Evolutionary conservation across 345 rosid species (phyloP), one percentile per base, ranked within the genome.

Genomic region (Aquilaria yunnanensis): DNA sequence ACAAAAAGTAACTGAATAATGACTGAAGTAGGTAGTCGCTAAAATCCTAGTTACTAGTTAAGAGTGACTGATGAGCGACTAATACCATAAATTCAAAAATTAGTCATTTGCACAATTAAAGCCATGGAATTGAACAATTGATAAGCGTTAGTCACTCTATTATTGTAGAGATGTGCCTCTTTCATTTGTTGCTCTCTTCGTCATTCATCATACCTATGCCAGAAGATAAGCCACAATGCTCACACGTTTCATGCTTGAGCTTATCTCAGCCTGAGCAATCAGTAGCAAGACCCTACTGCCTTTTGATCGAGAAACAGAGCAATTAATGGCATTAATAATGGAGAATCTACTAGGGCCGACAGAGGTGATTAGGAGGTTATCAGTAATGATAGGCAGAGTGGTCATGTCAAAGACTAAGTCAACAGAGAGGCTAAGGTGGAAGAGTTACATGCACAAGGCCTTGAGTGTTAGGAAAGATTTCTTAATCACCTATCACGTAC

Each of bases 271-370:
- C 77, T 79, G 83, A 12, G 89, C 86, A 0, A 94, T 90, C 70
- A 90, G 45, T 31, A 85, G 67, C 62, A 90, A 51, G 37, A 90
- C 96, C 52, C 72, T 74, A 23, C 80, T 96, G 6, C 94, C 90
- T 8, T 60, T 3, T 0, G 87, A 82, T 69, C 76, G 60, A 5
- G 90, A 95, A 51, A 86, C 74, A 0, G 79, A 78, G 78, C 95
- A 88, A 16, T 16, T 16, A 14, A 93, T 73, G 14, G 97, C 92
- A 37, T 93, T 90, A 4, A 88, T 94, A 46, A 92, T 90, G 60
- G 94, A 82, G 84, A 90, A 86, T 57, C 92, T 87, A 6, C 89
- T 92, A 14, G 94, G 85, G 14, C 91, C 94, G 10, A 94, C 88
- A 11, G 97, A 88, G 33, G 94, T 80, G 52, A 90, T 69, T 45